Percentiles rank a stretch among this genome's conserved stretches.
These are phyloP conservation scores for Picea mariana DNA, from an alignment of 83 land plant genomes.

Conservation along the genomic window DNA sequence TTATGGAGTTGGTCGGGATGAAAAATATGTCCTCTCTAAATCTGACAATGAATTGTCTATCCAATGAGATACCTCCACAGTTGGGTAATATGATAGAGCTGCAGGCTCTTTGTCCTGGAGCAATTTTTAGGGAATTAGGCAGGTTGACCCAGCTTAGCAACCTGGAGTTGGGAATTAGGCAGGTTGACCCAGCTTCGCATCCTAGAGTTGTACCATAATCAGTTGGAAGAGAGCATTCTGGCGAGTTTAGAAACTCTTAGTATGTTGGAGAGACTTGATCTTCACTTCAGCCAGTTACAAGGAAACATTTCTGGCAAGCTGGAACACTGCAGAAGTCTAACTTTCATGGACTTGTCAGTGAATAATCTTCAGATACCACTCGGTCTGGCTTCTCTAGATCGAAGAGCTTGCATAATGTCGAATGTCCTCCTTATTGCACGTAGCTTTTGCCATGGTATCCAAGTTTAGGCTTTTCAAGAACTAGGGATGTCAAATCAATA, in stretches of 20 bases:
- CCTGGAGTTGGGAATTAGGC: too few relatives aligned
- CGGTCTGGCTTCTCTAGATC: too few relatives aligned
- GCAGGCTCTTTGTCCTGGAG: slow-evolving; percentile 22
- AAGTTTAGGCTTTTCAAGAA: too few relatives aligned
- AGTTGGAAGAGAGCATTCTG: slow-evolving; percentile 24
- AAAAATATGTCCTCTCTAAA: slow-evolving; percentile 16
- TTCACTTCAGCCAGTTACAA: slow-evolving; percentile 29
- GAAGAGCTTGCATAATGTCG: too few relatives aligned
- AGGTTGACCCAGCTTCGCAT: neutral
- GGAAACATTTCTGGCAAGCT: slow-evolving; percentile 42
- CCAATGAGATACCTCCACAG: slow-evolving; percentile 15
- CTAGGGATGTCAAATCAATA: too few relatives aligned
- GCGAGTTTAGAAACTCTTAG: too few relatives aligned
- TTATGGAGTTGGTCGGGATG: neutral
- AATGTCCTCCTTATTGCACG: too few relatives aligned
- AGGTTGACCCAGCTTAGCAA: neutral
- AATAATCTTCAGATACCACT: too few relatives aligned
- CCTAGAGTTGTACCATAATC: slow-evolving; percentile 66
- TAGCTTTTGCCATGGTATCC: too few relatives aligned
- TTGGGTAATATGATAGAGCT: slow-evolving; percentile 30
- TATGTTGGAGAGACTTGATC: slow-evolving; percentile 39
- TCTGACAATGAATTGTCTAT: slow-evolving; percentile 26
- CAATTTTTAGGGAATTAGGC: slow-evolving; percentile 42
- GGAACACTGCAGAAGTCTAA: slow-evolving; percentile 35
- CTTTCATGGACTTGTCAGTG: neutral